Evolutionary conservation across 768 basidiomycete genomes (phyloP), one percentile per base, ranked within the genome.

Genomic region (Mycena alexandri): DNA sequence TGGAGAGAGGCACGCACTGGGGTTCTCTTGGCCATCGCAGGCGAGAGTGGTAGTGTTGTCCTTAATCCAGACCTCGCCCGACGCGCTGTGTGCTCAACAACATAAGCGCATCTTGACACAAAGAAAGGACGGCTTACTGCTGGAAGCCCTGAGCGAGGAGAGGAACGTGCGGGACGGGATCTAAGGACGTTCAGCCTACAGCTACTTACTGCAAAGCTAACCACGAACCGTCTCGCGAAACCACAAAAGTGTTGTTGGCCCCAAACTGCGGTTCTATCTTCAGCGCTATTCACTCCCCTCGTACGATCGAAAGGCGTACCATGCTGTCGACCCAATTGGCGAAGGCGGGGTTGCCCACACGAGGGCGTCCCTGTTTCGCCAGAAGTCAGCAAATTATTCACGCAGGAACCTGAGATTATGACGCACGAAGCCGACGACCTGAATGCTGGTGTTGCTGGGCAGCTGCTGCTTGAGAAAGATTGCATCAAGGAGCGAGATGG

Each of bases 391-490:
- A 11, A 14, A 38, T 50, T 1, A 22, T 10, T 38, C 3, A 44
- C 19, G n/a, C 16, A 58, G 12, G 9, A 21, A 25, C 33, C 13
- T 7, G 3, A 33, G 0, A n/a, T n/a, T n/a, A n/a, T n/a, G 43
- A 63, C 62, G 34, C 38, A 63, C 62, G 24, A 63, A 63, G 5
- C 62, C 62, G 22, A 56, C 54, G 1, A 63, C 62, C 47, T 63
- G 8, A 13, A 63, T 63, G n/a, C n/a, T n/a, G n/a, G n/a, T n/a
- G n/a, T n/a, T n/a, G n/a, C n/a, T n/a, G n/a, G n/a, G n/a, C n/a
- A 63, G 54, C 54, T 63, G 62, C 29, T 63, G 62, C 53, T 57
- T 63, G 54, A 63, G 62, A n/a, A 63, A 63, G 46, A 63, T 57
- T 5, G 62, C 62, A 29, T 63, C 62, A 10, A 63, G 36, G 13